Evolutionary conservation across 495 filamentous ascomycete species (phyloP).

Genomic region (Penicillium crystallinum): DNA sequence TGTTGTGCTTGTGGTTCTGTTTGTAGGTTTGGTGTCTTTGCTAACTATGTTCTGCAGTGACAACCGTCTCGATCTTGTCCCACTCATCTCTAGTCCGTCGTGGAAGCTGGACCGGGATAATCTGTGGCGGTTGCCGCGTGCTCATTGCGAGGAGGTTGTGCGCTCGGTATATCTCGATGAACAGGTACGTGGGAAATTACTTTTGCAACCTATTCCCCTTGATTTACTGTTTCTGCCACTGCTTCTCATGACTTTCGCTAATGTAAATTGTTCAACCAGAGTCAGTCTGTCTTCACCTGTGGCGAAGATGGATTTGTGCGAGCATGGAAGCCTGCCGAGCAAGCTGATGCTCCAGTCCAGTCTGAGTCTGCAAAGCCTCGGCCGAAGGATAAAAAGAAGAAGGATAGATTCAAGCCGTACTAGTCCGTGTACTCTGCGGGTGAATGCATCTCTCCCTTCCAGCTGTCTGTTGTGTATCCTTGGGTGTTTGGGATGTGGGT

Average conservation of each 20-base stretch:
- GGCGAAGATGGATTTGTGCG: constrained; percentile 73
- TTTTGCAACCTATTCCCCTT: neutral
- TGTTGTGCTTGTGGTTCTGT: neutral
- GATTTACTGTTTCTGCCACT: neutral
- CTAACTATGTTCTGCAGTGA: constrained; percentile 38
- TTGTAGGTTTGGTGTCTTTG: neutral
- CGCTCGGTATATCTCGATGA: constrained; percentile 72
- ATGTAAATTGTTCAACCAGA: constrained; percentile 28
- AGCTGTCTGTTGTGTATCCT: constrained; percentile 15
- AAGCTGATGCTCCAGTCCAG: constrained; percentile 12
- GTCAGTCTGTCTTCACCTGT: constrained; percentile 64
- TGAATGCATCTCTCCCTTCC: constrained; percentile 4
- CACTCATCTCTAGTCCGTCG: constrained; percentile 49
- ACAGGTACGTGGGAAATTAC: constrained; percentile 39
- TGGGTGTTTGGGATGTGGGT: constrained; percentile 12
- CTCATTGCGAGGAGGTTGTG: constrained; percentile 80
- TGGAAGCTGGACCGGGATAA: constrained; percentile 61
- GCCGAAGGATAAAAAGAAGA: constrained; percentile 37
- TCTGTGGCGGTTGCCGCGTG: constrained; percentile 63
- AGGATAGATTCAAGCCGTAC: constrained; percentile 41
- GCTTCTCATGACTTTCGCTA: neutral
- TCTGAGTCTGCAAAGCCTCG: constrained; percentile 22
- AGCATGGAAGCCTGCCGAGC: constrained; percentile 33
- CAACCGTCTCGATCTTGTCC: constrained; percentile 62
- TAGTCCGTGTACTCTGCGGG: constrained; percentile 14